phyloP scores from a whole-genome alignment of 2,329 filamentous ascomycete genomes.

The Sporothrix schenckii region DNA sequence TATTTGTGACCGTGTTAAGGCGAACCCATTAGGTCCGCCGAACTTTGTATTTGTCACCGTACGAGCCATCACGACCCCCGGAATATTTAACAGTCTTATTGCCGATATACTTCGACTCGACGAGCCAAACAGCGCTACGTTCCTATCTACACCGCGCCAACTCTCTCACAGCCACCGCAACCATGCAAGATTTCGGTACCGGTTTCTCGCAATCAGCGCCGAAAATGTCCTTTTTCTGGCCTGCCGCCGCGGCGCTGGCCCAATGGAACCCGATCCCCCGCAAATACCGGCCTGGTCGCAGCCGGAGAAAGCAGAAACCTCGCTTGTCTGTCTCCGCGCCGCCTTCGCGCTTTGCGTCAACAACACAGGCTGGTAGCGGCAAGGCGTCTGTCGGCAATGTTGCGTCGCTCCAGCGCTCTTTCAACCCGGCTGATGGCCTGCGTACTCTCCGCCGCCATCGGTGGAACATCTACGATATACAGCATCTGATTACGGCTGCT shows the following conservation, averaged over 20 bases:
- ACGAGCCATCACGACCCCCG: slow-evolving; percentile 1
- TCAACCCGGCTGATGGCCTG: slow-evolving; percentile 77
- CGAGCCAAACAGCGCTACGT: neutral
- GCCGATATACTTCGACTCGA: neutral
- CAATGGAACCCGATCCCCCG: slow-evolving; percentile 43
- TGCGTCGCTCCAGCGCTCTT: slow-evolving; percentile 76
- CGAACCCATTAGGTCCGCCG: neutral
- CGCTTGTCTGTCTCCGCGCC: slow-evolving; percentile 33
- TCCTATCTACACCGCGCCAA: neutral
- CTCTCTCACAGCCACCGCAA: slow-evolving; percentile 9
- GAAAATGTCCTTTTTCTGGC: slow-evolving; percentile 41
- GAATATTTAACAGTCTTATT: neutral
- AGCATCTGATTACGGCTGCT: slow-evolving; percentile 75
- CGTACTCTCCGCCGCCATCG: slow-evolving; percentile 73
- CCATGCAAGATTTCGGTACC: slow-evolving; percentile 39
- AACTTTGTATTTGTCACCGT: neutral
- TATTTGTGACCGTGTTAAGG: neutral
- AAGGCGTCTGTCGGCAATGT: slow-evolving; percentile 58
- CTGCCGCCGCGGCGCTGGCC: slow-evolving; percentile 39
- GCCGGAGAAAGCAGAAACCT: slow-evolving; percentile 32
- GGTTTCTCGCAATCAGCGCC: slow-evolving; percentile 39
- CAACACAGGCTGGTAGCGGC: slow-evolving; percentile 23
- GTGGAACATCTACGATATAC: slow-evolving; percentile 81
- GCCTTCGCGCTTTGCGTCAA: slow-evolving; percentile 35
- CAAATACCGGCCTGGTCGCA: slow-evolving; percentile 39